Conservation (phyloP, 352 stramenopile species). For the Plasmopara viticola region DNA sequence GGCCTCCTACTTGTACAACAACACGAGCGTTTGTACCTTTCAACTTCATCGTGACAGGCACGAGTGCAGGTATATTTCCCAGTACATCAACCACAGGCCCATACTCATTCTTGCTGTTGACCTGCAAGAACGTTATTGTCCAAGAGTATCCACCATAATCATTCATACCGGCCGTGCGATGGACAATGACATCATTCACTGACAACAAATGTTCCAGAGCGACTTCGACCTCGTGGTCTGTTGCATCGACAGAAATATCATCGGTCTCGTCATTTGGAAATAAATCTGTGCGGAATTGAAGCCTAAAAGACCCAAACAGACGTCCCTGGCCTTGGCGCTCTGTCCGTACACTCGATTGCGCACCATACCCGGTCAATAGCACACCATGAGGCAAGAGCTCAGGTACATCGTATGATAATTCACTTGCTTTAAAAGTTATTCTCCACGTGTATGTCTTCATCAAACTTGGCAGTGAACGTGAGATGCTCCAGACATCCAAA, state of each 20-base stretch:
- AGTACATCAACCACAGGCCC: constrained; percentile 59
- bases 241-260: constrained; percentile 57
- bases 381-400: constrained; percentile 44
- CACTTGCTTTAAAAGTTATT: constrained; percentile 67
- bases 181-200: constrained; percentile 57
- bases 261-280: constrained; percentile 71
- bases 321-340: constrained; percentile 53
- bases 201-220: constrained; percentile 69
- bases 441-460: constrained; percentile 66
- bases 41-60: constrained; percentile 42
- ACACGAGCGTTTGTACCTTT: constrained; percentile 58
- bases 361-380: constrained; percentile 53
- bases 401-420: constrained; percentile 55
- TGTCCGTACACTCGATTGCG: constrained; percentile 39
- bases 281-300: constrained; percentile 62
- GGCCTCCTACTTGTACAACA: constrained; percentile 45
- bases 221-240: constrained; percentile 40
- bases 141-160: constrained; percentile 73
- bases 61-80: constrained; percentile 58
- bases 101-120: constrained; percentile 74
- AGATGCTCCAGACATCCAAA: constrained; percentile 49
- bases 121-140: constrained; percentile 74
- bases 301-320: constrained; percentile 58
- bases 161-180: constrained; percentile 63
- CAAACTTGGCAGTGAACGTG: constrained; percentile 25